These are phyloP conservation scores for Diaporthe capsici DNA, from an alignment of 2,329 filamentous ascomycete genomes.

Conservation along the genomic window DNA sequence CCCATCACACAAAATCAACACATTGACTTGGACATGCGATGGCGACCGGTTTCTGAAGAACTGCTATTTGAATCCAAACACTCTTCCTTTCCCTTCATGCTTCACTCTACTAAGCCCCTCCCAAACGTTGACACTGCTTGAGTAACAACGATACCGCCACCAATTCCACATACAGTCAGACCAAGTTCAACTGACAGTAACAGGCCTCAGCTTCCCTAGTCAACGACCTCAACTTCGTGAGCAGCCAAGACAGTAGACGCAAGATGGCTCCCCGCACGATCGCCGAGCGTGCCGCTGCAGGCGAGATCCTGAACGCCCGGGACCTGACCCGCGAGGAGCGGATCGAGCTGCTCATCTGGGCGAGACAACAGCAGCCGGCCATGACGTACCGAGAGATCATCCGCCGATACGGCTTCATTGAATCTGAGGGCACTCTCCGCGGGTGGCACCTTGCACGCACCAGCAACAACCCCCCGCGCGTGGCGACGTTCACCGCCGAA, in stretches of 20 bases:
- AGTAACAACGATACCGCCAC: neutral
- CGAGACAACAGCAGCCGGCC: neutral
- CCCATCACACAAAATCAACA: neutral
- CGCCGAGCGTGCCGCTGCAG: neutral
- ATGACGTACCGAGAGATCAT: neutral
- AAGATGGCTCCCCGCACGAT: conserved; percentile 12
- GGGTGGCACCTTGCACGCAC: neutral
- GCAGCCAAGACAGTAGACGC: neutral
- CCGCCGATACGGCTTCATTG: neutral
- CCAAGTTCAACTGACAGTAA: neutral
- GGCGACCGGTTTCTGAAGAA: too few relatives aligned
- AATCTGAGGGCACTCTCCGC: neutral
- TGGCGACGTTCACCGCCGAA: neutral
- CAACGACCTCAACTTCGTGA: neutral
- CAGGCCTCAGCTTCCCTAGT: neutral
- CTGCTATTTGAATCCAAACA: too few relatives aligned
- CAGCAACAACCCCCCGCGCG: neutral
- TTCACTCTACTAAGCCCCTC: neutral
- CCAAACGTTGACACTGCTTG: neutral
- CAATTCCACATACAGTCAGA: too few relatives aligned
- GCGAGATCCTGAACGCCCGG: neutral
- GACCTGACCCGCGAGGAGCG: neutral
- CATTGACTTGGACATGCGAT: too few relatives aligned
- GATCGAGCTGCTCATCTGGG: neutral
- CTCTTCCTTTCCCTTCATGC: too few relatives aligned